Evolutionary conservation across 1,284 basidiomycete genomes (phyloP).

Genomic region (Lentinus polychrous): DNA sequence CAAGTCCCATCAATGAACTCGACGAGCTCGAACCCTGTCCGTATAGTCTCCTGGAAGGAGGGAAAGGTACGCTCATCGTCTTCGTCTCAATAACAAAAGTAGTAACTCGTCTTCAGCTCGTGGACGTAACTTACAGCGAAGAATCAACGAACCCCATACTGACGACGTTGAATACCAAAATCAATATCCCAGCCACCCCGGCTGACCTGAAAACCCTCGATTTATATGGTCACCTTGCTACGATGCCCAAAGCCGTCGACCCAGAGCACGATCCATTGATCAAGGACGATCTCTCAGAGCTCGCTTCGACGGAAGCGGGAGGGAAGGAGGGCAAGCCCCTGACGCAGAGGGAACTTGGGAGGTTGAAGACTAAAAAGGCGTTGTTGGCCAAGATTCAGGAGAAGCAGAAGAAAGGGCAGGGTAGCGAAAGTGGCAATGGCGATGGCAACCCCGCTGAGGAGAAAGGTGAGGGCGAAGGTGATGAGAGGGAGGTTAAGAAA

Average conservation of each 20-base stretch:
- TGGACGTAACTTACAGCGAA: constrained; percentile 20
- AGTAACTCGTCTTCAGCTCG: constrained; percentile 9
- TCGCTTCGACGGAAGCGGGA: constrained; percentile 8
- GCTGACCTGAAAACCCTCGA: constrained; percentile 48
- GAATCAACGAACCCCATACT: constrained; percentile 19
- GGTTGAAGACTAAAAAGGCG: constrained; percentile 25
- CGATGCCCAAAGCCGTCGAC: constrained; percentile 58
- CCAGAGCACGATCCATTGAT: constrained; percentile 36
- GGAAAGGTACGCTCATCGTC: constrained; percentile 12
- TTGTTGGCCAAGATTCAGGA: constrained; percentile 22
- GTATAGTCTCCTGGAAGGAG: constrained; percentile 14
- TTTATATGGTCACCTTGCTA: constrained; percentile 50
- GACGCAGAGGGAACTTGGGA: constrained; percentile 24
- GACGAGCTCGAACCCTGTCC: not conserved
- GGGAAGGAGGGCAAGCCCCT: constrained; percentile 9
- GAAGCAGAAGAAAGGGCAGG: constrained; percentile 9
- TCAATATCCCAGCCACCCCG: constrained; percentile 35
- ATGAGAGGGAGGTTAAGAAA: constrained; percentile 17
- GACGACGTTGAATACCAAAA: constrained; percentile 32
- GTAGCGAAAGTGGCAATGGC: not conserved
- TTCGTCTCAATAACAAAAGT: not conserved
- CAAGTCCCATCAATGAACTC: not conserved
- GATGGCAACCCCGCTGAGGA: too few relatives aligned
- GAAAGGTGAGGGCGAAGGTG: constrained; percentile 6
- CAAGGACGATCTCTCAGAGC: constrained; percentile 20